Conservation (phyloP, 2,329 filamentous ascomycete species). For the Diplodia scrobiculata region DNA sequence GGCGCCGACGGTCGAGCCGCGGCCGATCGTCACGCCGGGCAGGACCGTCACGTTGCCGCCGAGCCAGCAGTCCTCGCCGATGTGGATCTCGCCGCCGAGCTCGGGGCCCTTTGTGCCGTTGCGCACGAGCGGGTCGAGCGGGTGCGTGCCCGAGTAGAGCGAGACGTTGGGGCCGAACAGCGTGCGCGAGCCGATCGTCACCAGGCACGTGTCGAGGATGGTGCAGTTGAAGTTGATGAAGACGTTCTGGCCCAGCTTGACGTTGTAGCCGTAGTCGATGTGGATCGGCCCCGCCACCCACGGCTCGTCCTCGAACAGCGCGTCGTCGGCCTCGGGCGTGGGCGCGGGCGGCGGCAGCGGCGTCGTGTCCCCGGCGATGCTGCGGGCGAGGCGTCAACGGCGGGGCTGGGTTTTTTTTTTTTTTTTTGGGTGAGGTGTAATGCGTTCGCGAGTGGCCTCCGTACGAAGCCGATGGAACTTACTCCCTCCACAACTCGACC, state of each 20-base stretch:
- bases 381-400: conserved; percentile 41
- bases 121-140: conserved; percentile 71
- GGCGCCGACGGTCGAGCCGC: conserved; percentile 73
- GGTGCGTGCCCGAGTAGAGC: conserved; percentile 75
- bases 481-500: conserved; percentile 73
- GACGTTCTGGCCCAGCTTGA: conserved; percentile 68
- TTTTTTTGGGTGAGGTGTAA: too few relatives aligned
- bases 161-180: conserved; percentile 77
- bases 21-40: conserved; percentile 76
- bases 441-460: neutral
- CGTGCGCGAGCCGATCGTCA: conserved; percentile 75
- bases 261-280: conserved; percentile 77
- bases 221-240: conserved; percentile 76
- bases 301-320: conserved; percentile 64
- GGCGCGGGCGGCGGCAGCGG: conserved; percentile 63
- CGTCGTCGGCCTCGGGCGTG: conserved; percentile 65
- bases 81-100: conserved; percentile 68
- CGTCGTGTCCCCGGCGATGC: conserved; percentile 63
- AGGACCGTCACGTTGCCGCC: conserved; percentile 60
- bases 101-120: conserved; percentile 78
- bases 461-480: conserved; percentile 42
- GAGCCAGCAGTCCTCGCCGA: conserved; percentile 73
- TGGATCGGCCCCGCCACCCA: conserved; percentile 71
- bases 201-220: conserved; percentile 74
- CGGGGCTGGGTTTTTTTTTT: neutral